Percentiles rank a stretch among this genome's conserved stretches.
phyloP scores from a whole-genome alignment of 2,329 filamentous ascomycete species.

The Neocucurbitaria cava region DNA sequence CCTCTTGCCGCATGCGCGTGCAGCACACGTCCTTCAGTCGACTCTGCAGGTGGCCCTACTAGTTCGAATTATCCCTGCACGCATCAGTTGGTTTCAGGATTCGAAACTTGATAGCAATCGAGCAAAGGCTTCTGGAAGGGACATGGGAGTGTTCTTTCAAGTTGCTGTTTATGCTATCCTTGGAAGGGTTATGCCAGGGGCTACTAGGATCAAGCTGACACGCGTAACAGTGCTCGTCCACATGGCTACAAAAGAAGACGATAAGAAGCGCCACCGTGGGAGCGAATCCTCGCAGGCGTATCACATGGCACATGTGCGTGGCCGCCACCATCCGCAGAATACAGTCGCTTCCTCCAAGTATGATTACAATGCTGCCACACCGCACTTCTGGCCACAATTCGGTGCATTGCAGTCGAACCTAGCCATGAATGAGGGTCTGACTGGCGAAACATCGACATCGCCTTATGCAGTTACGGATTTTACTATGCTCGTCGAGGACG shows the following conservation, averaged over 20 bases:
- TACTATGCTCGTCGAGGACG: constrained; percentile 51
- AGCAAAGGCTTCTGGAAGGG: constrained; percentile 3
- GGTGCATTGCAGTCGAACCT: constrained; percentile 25
- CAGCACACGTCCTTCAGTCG: background rate
- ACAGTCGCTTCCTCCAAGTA: constrained; percentile 29
- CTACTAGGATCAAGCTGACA: constrained; percentile 29
- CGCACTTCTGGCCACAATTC: constrained; percentile 22
- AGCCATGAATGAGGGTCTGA: constrained; percentile 12
- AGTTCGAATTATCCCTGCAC: background rate
- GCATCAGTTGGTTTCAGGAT: background rate
- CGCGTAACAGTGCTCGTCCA: constrained; percentile 48
- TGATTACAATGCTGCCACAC: constrained; percentile 21
- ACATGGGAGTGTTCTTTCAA: constrained; percentile 3
- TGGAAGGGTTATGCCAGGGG: constrained; percentile 16
- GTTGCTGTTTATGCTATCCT: constrained; percentile 7
- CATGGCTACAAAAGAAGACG: constrained; percentile 48
- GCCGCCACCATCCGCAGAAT: constrained; percentile 28
- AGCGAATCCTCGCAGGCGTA: constrained; percentile 23
- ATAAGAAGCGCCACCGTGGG: constrained; percentile 27
- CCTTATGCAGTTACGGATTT: constrained; percentile 43
- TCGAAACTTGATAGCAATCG: background rate
- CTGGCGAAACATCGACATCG: constrained; percentile 13
- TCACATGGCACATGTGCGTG: constrained; percentile 30
- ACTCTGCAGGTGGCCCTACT: background rate
- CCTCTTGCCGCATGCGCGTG: background rate